Evolutionary conservation across 371 early-diverging fungal genomes (phyloP).

Genomic region (Blakeslea trispora): DNA sequence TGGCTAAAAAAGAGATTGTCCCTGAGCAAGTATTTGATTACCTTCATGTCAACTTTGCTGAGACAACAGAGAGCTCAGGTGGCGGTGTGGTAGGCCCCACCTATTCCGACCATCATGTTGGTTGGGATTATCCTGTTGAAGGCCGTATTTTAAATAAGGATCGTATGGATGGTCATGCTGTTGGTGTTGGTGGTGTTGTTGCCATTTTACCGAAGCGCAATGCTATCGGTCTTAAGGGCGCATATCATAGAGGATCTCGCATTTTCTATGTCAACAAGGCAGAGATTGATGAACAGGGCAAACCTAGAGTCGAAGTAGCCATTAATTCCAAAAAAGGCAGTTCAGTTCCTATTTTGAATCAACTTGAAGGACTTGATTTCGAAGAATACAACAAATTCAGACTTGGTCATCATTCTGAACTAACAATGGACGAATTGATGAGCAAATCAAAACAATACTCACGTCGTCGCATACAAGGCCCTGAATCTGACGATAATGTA

Average conservation of each 20-base stretch:
- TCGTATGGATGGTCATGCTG: conserved; percentile 41
- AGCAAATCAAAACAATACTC: conserved; percentile 1
- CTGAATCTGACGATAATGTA: conserved; percentile 17
- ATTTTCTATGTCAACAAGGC: conserved; percentile 67
- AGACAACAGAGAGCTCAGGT: conserved; percentile 8
- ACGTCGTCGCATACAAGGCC: conserved; percentile 3
- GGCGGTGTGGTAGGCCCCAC: conserved; percentile 42
- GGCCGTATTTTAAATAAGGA: conserved; percentile 69
- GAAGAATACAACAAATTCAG: conserved; percentile 1
- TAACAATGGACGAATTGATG: conserved; percentile 28
- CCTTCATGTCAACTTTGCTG: conserved; percentile 27
- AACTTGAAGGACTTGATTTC: background rate
- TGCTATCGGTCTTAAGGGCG: conserved; percentile 28
- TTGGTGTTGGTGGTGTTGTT: conserved; percentile 73
- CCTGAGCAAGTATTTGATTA: conserved; percentile 42
- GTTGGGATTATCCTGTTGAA: conserved; percentile 54
- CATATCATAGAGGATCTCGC: conserved; percentile 44
- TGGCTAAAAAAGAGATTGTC: conserved; percentile 35
- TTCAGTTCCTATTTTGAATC: conserved; percentile 25
- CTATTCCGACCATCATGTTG: conserved; percentile 35
- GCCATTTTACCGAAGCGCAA: conserved; percentile 50
- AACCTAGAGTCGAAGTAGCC: conserved; percentile 54
- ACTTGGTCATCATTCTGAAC: conserved; percentile 1
- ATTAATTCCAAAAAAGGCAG: conserved; percentile 14
- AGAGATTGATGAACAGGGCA: conserved; percentile 61